Evolutionary conservation across 768 basidiomycete genomes (phyloP).

Genomic region (Lanmaoa pseudosensibilis): DNA sequence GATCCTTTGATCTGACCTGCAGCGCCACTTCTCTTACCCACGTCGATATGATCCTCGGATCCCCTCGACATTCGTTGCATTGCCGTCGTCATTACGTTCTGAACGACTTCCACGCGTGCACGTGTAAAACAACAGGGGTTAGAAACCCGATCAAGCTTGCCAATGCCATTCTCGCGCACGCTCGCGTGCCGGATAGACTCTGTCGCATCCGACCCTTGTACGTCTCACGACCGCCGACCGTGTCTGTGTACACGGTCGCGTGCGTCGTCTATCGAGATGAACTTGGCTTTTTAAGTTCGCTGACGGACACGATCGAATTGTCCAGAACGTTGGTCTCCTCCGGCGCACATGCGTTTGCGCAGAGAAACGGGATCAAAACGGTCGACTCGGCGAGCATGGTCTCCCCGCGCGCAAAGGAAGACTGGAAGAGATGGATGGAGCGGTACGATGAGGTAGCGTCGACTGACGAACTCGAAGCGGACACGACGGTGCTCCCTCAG

Average conservation of each 20-base stretch:
- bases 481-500: conserved; percentile 12
- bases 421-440: conserved; percentile 64
- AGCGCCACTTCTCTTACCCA: background rate
- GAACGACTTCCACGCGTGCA: background rate
- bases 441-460: conserved; percentile 31
- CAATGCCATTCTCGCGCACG: conserved; percentile 53
- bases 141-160: conserved; percentile 71
- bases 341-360: conserved; percentile 63
- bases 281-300: background rate
- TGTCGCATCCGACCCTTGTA: conserved; percentile 74
- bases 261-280: background rate
- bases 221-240: conserved; percentile 18
- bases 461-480: conserved; percentile 11
- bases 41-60: background rate
- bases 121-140: conserved; percentile 46
- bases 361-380: conserved; percentile 26
- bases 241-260: background rate
- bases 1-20: conserved; percentile 3
- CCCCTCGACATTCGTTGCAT: background rate
- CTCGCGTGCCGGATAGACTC: conserved; percentile 46
- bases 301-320: background rate
- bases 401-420: conserved; percentile 44
- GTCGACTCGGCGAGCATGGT: conserved; percentile 50
- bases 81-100: background rate
- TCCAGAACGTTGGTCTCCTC: conserved; percentile 57